A percentile compares a stretch with the other conserved stretches of the same genome.
Evolutionary conservation across 768 basidiomycete genomes (phyloP).

Genomic region (Lactarius evosmus): DNA sequence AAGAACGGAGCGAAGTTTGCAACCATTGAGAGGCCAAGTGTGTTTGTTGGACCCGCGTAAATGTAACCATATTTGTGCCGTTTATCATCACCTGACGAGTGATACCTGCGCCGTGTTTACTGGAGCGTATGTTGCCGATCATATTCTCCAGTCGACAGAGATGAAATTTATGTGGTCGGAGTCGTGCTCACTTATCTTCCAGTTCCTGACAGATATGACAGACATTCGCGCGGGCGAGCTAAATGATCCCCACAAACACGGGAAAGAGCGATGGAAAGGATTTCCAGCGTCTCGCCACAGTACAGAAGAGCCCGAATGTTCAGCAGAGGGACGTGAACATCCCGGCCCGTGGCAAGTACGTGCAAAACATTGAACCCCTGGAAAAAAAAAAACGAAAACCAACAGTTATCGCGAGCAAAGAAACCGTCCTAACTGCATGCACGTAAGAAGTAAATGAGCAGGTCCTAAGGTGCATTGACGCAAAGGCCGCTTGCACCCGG

Average conservation of each 20-base stretch:
- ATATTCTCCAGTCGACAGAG: no score
- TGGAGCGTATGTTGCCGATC: no score
- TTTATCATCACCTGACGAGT: no score
- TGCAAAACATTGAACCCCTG: constrained; percentile 1
- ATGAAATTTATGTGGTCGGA: no score
- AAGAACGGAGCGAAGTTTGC: neutral
- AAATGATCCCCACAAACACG: constrained; percentile 11
- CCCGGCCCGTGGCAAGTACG: neutral
- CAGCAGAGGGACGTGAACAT: neutral
- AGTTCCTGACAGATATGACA: constrained; percentile 18
- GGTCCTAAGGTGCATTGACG: constrained; percentile 12
- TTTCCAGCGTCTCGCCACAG: neutral
- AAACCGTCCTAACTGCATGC: neutral
- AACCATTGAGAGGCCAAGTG: no score
- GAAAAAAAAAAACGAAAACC: no score
- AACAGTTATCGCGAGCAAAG: neutral
- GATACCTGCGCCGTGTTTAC: no score
- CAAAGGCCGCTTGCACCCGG: neutral
- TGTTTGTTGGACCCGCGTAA: no score
- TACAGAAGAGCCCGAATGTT: neutral
- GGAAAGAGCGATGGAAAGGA: neutral
- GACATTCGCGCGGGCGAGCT: constrained; percentile 2
- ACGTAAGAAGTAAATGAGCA: constrained; percentile 13
- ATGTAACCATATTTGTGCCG: no score
- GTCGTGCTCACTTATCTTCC: constrained; percentile 8